These are phyloP conservation scores for Penicillium alfredii DNA, from an alignment of 495 filamentous ascomycete genomes.

Conservation along the genomic window DNA sequence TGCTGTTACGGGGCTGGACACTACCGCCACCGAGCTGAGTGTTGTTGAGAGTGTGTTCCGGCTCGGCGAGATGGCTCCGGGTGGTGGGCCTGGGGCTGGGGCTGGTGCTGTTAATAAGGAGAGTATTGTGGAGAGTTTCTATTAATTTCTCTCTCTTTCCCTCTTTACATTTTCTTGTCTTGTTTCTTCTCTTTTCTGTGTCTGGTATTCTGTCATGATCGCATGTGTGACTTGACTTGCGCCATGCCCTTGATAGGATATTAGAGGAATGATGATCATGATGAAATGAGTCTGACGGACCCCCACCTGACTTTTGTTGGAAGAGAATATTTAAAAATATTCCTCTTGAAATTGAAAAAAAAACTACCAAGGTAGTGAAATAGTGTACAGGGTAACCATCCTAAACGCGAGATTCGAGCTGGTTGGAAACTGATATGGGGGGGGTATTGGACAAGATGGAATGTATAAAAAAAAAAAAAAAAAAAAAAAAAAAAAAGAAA, in stretches of 20 bases:
- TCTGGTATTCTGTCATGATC: too few species aligned
- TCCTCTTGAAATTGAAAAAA: too few species aligned
- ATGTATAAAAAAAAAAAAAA: conserved; percentile 6
- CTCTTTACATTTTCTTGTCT: too few species aligned
- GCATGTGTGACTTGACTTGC: too few species aligned
- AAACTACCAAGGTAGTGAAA: background rate
- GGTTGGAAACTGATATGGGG: conserved; percentile 9
- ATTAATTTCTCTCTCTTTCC: conserved; percentile 51
- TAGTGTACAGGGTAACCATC: too few species aligned
- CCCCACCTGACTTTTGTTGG: too few species aligned
- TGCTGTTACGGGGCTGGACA: conserved; percentile 93
- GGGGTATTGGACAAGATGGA: conserved; percentile 6
- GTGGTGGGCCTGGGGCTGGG: conserved; percentile 50
- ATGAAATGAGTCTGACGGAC: background rate
- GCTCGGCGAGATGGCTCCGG: conserved; percentile 64
- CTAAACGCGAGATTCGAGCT: too few species aligned
- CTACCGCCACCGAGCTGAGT: conserved; percentile 91
- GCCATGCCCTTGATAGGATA: conserved; percentile 6
- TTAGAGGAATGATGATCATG: background rate
- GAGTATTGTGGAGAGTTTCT: conserved; percentile 97
- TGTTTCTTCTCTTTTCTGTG: conserved; percentile 4
- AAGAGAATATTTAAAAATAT: too few species aligned
- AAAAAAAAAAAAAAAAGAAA: conserved; percentile 1
- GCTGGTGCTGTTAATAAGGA: conserved; percentile 81
- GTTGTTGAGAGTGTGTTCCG: conserved; percentile 95